These are phyloP conservation scores for Ceratocystis colombiana DNA, from an alignment of 2,329 filamentous ascomycete species.

Conservation along the genomic window DNA sequence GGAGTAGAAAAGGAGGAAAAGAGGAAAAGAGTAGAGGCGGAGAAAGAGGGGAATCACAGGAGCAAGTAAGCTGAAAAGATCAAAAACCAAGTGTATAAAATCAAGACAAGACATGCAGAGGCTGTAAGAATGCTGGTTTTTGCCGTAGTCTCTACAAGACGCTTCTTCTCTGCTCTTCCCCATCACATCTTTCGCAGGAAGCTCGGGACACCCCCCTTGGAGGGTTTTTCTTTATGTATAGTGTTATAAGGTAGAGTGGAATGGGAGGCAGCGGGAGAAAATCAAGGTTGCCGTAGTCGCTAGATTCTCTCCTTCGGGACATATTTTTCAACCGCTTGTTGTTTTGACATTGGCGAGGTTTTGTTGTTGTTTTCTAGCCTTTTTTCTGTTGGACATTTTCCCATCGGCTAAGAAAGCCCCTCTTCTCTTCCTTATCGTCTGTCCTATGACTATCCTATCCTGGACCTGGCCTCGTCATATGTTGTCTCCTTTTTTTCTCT, in stretches of 20 bases:
- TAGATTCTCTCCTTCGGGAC: constrained; percentile 10
- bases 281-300: constrained; percentile 10
- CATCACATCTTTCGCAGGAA: background rate
- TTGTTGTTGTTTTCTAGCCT: background rate
- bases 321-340: constrained; percentile 1
- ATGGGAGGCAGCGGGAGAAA: constrained; percentile 6
- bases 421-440: background rate
- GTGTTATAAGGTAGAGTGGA: constrained; percentile 5
- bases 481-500: background rate
- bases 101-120: too few species aligned
- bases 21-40: too few species aligned
- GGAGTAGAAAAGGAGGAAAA: too few species aligned
- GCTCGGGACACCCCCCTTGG: background rate
- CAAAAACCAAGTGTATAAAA: too few species aligned
- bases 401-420: too few species aligned
- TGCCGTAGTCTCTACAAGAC: background rate
- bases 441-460: background rate
- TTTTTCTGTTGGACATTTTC: too few species aligned
- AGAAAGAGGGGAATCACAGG: too few species aligned
- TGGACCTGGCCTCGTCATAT: too few species aligned
- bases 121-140: background rate
- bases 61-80: too few species aligned
- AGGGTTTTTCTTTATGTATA: too few species aligned
- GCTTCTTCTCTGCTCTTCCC: background rate
- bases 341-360: constrained; percentile 10